These are phyloP conservation scores for Prunus mongolica DNA, from an alignment of 306 rosid genomes.

Conservation along the genomic window DNA sequence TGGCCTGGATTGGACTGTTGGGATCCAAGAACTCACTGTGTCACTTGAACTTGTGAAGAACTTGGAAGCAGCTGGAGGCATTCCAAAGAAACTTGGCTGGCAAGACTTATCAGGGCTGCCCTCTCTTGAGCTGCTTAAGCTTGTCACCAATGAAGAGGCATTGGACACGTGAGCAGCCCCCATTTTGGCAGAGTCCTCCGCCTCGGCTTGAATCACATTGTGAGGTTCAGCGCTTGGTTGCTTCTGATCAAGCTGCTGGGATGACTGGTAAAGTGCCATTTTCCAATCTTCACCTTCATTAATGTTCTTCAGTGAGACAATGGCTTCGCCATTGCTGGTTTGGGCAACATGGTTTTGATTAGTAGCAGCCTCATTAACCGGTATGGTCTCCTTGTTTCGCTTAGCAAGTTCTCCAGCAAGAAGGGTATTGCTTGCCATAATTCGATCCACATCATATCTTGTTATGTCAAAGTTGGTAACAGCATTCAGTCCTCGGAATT, in stretches of 20 bases:
- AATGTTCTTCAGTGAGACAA: slow-evolving; percentile 34
- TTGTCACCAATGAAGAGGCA: slow-evolving; percentile 72
- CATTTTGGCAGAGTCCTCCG: slow-evolving; percentile 41
- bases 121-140: slow-evolving; percentile 71
- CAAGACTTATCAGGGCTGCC: slow-evolving; percentile 61
- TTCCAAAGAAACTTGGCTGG: slow-evolving; percentile 39
- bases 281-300: slow-evolving; percentile 52
- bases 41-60: slow-evolving; percentile 39
- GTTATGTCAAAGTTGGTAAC: slow-evolving; percentile 86
- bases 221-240: slow-evolving; percentile 26
- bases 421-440: slow-evolving; percentile 71
- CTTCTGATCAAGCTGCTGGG: slow-evolving; percentile 41
- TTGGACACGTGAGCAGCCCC: slow-evolving; percentile 51
- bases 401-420: slow-evolving; percentile 71
- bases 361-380: slow-evolving; percentile 32
- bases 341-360: slow-evolving; percentile 22
- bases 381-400: slow-evolving; percentile 38
- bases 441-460: slow-evolving; percentile 79
- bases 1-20: slow-evolving; percentile 53
- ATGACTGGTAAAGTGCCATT: slow-evolving; percentile 45
- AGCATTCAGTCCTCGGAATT: slow-evolving; percentile 76
- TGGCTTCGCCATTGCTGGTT: slow-evolving; percentile 28
- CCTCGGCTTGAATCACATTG: slow-evolving; percentile 37
- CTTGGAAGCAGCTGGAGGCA: slow-evolving; percentile 51
- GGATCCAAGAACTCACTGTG: slow-evolving; percentile 53